Conservation (phyloP, 148 eudicot species). For the Oxyria digyna region DNA sequence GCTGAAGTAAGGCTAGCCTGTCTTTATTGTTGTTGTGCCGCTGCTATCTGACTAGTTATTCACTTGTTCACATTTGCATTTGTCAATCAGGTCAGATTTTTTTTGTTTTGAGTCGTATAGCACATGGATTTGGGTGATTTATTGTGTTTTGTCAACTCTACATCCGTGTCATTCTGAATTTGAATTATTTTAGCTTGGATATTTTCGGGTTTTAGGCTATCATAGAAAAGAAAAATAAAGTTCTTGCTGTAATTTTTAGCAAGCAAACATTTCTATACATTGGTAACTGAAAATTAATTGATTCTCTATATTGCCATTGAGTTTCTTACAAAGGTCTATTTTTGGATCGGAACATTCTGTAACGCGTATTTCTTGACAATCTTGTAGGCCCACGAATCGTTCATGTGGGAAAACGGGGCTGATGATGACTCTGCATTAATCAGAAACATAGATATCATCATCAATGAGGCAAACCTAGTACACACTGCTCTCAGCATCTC, state of each 20-base stretch:
- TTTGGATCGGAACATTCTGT: too few relatives aligned
- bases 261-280: neutral
- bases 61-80: too few relatives aligned
- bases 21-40: neutral
- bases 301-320: too few relatives aligned
- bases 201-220: neutral
- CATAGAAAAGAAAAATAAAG: too few relatives aligned
- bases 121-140: neutral
- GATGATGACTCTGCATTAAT: conserved; percentile 4
- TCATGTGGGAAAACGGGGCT: conserved; percentile 15
- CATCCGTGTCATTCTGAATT: neutral
- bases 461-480: conserved; percentile 58
- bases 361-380: neutral
- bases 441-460: conserved; percentile 37
- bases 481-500: conserved; percentile 83
- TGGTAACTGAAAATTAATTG: too few relatives aligned
- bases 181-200: neutral
- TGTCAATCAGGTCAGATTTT: too few relatives aligned
- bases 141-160: neutral
- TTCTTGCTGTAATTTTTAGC: too few relatives aligned
- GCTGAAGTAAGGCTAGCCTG: neutral
- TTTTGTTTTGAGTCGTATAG: too few relatives aligned
- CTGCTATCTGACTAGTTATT: too few relatives aligned
- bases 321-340: too few relatives aligned
- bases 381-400: conserved; percentile 42